Evolutionary conservation across 139 green algal species (phyloP), one percentile per base, ranked within the genome.

Genomic region (Chlamydomonas incerta): DNA sequence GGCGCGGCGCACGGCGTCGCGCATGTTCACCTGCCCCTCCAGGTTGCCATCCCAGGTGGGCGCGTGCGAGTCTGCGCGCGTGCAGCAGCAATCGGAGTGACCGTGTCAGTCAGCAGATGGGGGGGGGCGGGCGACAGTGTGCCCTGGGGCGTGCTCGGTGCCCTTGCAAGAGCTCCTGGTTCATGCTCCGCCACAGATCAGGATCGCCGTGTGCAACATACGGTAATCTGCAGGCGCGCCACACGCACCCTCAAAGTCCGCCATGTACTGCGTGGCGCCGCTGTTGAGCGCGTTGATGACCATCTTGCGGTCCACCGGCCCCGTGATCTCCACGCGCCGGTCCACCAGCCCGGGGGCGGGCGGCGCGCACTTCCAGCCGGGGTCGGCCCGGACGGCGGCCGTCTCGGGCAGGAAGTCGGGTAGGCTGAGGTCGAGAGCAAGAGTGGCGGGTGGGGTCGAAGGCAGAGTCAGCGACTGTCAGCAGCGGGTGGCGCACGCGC

Each of bases 241-340:
- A 13, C 1, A 31, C 86, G 37, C 71, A 95, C 91, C 85, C 88
- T 97, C 94, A 88, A 97, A 97, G 87, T 96, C 94, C 8, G 94
- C 92, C 95, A 98, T 98, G 93, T 93, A 98, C 72, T 95, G 90
- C n/a, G 85, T 93, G 34, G 95, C 95, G 35, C 95, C 96, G 73
- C 87, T 95, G 89, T 97, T 97, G 57, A 98, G 89, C 17, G 95
- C 95, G 76, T 98, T 98, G 92, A 98, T 98, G 52, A 98, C 94
- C 96, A 98, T 98, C 90, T 98, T 98, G 67, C 92, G 88, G 70
- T 97, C 94, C 29, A 96, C 94, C 60, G 95, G 95, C 14, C 95
- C 93, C 15, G 96, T 98, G 86, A 98, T 98, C 90, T 98, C 96
- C 28, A 98, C 95, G 8, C 96, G 91, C 1, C 96, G 89, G 86